These are phyloP conservation scores for Phialophora macrospora DNA, from an alignment of 2,329 filamentous ascomycete species.

Conservation along the genomic window DNA sequence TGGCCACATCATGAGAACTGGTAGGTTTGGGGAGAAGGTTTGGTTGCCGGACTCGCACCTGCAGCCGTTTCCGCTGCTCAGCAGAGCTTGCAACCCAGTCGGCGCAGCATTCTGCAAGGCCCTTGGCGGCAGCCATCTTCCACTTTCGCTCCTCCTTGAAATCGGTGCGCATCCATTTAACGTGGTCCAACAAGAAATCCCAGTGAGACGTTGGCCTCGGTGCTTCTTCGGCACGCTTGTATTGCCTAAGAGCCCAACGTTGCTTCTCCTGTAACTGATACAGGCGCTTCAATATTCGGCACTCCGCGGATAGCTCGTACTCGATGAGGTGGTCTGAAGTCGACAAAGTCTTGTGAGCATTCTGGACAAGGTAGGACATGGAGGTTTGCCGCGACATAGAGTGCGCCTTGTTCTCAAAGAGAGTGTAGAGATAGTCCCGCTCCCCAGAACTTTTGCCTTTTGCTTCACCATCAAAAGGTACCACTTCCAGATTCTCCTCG, in stretches of 20 bases:
- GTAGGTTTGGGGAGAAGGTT: constrained; percentile 44
- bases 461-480: constrained; percentile 36
- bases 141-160: constrained; percentile 93
- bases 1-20: constrained; percentile 37
- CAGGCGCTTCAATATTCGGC: constrained; percentile 80
- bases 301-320: constrained; percentile 84
- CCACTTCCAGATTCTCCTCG: constrained; percentile 45
- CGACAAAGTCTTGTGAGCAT: constrained; percentile 86
- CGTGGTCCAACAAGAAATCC: constrained; percentile 85
- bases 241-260: constrained; percentile 89
- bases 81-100: constrained; percentile 73
- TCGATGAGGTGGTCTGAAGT: constrained; percentile 83
- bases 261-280: constrained; percentile 90
- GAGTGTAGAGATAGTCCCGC: constrained; percentile 66
- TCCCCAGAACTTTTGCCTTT: constrained; percentile 62
- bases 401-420: constrained; percentile 65
- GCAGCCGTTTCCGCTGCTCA: constrained; percentile 69
- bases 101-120: constrained; percentile 79
- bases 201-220: constrained; percentile 76
- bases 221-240: constrained; percentile 82
- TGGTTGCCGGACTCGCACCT: constrained; percentile 66
- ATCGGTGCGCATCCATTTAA: constrained; percentile 98
- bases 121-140: constrained; percentile 82
- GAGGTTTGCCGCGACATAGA: constrained; percentile 59
- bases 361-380: constrained; percentile 74